Percentiles rank a stretch among this genome's conserved stretches.
Evolutionary conservation across 1,284 basidiomycete species (phyloP).

Genomic region (Mycosarcoma mackinlayi): DNA sequence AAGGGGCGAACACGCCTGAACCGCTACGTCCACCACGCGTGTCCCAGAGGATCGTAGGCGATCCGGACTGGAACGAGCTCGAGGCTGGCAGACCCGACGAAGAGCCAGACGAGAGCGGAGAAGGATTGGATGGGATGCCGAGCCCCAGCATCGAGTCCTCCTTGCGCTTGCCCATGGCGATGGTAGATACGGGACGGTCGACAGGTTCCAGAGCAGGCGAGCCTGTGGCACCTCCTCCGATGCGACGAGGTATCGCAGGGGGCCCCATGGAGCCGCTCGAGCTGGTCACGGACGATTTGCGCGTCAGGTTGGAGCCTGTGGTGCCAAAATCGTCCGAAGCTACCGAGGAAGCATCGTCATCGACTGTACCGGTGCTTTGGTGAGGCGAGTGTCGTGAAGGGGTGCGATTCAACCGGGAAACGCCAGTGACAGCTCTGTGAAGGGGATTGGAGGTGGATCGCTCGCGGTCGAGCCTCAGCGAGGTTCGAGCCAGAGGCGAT

Average conservation of each 20-base stretch:
- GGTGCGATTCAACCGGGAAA: constrained; percentile 21
- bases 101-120: constrained; percentile 34
- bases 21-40: constrained; percentile 30
- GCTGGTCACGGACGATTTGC: constrained; percentile 49
- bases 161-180: constrained; percentile 44
- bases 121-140: constrained; percentile 42
- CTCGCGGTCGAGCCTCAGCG: constrained; percentile 30
- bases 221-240: constrained; percentile 16
- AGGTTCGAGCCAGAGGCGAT: constrained; percentile 19
- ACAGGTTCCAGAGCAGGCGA: constrained; percentile 29
- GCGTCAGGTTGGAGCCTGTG: constrained; percentile 36
- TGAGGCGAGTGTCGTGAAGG: constrained; percentile 28
- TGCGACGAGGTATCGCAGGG: constrained; percentile 37
- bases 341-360: constrained; percentile 38
- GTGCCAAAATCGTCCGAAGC: constrained; percentile 37
- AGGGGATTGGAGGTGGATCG: constrained; percentile 37
- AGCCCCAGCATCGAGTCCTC: constrained; percentile 42
- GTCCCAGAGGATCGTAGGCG: constrained; percentile 36
- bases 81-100: constrained; percentile 25
- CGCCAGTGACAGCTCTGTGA: constrained; percentile 32
- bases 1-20: constrained; percentile 30
- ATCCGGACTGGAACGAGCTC: constrained; percentile 37
- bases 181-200: constrained; percentile 35
- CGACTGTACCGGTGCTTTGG: constrained; percentile 10
- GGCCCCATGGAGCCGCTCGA: constrained; percentile 51